These are phyloP conservation scores for Hirschfeldia incana DNA, from an alignment of 345 rosid genomes.

Conservation along the genomic window DNA sequence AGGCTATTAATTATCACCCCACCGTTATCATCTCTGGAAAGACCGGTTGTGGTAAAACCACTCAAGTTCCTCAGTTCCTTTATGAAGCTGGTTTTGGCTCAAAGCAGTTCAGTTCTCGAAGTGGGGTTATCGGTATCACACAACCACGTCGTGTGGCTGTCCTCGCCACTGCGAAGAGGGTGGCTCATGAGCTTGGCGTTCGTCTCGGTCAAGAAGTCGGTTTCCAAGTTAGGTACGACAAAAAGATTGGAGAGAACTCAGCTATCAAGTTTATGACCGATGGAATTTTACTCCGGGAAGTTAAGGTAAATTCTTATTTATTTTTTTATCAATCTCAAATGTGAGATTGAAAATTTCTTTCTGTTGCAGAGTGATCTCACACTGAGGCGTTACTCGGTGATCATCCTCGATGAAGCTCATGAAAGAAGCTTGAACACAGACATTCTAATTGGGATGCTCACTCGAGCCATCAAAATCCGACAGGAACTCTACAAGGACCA, in stretches of 20 bases:
- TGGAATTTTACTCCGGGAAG: constrained; percentile 90
- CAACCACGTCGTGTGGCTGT: constrained; percentile 98
- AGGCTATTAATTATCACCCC: not conserved
- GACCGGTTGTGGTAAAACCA: not conserved
- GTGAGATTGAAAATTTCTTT: not conserved
- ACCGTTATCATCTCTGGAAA: not conserved
- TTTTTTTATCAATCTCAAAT: not conserved
- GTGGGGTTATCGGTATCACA: constrained; percentile 88
- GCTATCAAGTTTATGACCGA: constrained; percentile 96
- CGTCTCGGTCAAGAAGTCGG: constrained; percentile 86
- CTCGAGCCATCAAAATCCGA: not conserved
- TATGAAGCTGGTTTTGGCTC: constrained; percentile 95
- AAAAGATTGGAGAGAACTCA: constrained; percentile 67
- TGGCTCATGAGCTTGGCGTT: constrained; percentile 90
- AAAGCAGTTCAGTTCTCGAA: constrained; percentile 41
- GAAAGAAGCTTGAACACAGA: constrained; percentile 1
- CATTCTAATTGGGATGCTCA: not conserved
- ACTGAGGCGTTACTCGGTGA: not conserved
- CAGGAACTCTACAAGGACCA: not conserved
- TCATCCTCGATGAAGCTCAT: not conserved
- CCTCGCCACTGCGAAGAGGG: constrained; percentile 91
- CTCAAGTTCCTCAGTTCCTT: constrained; percentile 56
- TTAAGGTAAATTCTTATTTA: constrained; percentile 56
- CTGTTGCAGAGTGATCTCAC: not conserved
- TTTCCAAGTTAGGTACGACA: constrained; percentile 95